Evolutionary conservation across 345 rosid genomes (phyloP), one percentile per base, ranked within the genome.

Genomic region (Acer saccharum): DNA sequence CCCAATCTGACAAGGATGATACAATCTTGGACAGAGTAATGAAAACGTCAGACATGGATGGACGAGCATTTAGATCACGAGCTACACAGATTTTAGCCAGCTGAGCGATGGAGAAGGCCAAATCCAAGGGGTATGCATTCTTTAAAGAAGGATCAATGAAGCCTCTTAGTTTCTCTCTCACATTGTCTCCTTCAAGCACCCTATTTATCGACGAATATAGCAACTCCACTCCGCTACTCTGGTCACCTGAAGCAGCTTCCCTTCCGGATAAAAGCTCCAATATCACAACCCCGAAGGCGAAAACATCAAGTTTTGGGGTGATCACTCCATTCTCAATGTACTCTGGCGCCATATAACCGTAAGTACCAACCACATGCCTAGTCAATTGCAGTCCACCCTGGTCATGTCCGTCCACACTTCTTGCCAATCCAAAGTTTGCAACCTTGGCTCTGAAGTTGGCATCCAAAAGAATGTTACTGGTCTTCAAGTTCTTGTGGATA

Each of bases 341-440:
- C 82, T 95, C 99, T 0, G 98, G 99, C 27, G 98, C 90, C 93
- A 95, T 82, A 70, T 93, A 95, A 17, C 98, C 97, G 58, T 93
- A 92, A 41, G 91, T 90, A 58, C 97, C 98, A 10, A 92, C 87
- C 39, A 95, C 98, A 32, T 93, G 98, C 52, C 92, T 87, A 0
- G 98, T 95, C 71, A 92, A 63, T 75, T 91, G 94, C 82, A 89
- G 68, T 18, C 82, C 89, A 7, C 92, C 88, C 11, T 82, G 82
- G 20, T 81, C 87, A 54, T 79, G 79, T 44, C 83, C 79, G 1
- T 85, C 91, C 29, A 87, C 76, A 44, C 76, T 76, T 84, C 98
- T 92, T 4, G 98, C 98, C 44, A 89, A 73, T 0, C 98, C 94
- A 55, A 95, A 95, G 78, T 95, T 93, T 2, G 91, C 77, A 46